A percentile compares a stretch with the other conserved stretches of the same genome.
phyloP scores from a whole-genome alignment of 1,284 basidiomycete genomes.

The Cryptococcus sp. region DNA sequence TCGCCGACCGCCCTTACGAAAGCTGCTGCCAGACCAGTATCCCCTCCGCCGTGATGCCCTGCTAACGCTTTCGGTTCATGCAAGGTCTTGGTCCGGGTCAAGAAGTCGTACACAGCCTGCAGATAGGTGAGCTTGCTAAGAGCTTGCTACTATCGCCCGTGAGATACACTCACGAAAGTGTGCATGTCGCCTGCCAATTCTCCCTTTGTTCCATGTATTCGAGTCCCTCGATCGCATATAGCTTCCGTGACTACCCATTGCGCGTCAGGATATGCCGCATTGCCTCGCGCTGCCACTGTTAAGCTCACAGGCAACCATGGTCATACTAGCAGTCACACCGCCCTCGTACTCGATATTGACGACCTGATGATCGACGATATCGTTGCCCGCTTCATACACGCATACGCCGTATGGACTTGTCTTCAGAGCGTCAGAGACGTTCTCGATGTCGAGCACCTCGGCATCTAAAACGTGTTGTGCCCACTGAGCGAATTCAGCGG shows the following conservation, averaged over 20 bases:
- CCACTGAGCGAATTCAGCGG: constrained; percentile 21
- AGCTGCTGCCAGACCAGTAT: constrained; percentile 66
- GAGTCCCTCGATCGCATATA: constrained; percentile 72
- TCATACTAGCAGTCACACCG: constrained; percentile 74
- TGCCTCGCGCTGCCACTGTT: background rate
- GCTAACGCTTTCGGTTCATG: constrained; percentile 63
- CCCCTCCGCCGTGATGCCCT: constrained; percentile 78
- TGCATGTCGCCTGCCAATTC: constrained; percentile 81
- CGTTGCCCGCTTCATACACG: constrained; percentile 77
- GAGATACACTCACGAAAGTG: constrained; percentile 57
- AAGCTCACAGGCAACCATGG: constrained; percentile 61
- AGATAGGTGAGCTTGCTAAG: background rate
- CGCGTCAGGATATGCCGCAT: background rate
- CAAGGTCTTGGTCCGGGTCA: constrained; percentile 56
- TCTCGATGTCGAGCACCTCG: constrained; percentile 70
- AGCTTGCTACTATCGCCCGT: background rate
- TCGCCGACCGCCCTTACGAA: constrained; percentile 72
- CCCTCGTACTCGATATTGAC: constrained; percentile 79
- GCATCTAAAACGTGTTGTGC: constrained; percentile 64
- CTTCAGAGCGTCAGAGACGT: constrained; percentile 64
- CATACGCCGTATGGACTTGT: constrained; percentile 75
- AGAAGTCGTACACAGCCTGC: constrained; percentile 69
- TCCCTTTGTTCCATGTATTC: constrained; percentile 76
- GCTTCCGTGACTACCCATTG: constrained; percentile 43
- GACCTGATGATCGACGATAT: constrained; percentile 79